Evolutionary conservation across 768 basidiomycete genomes (phyloP), one percentile per base, ranked within the genome.

Genomic region (Russula sp.): DNA sequence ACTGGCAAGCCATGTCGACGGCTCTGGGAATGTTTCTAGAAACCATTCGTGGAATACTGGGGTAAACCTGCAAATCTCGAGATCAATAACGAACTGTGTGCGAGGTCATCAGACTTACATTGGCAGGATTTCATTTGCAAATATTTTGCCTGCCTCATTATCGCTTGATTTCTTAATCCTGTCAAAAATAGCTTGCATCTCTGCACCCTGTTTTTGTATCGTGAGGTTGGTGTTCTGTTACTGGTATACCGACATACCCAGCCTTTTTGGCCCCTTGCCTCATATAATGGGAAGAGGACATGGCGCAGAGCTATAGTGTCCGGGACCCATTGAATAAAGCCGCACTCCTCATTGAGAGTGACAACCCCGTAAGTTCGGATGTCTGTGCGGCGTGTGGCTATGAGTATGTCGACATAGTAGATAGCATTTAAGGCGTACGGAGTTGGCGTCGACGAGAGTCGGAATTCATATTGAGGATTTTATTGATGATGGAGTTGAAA

Each of bases 321-420:
- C 0, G 88, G 90, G 3, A 99, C 97, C 97, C 97, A 99, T 83
- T 99, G 93, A 59, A 98, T 93, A 52, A 98, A 84, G 0, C 97
- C 97, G 69, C 95, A 98, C 66, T 96, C 93, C 67, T 98, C 96
- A 70, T 97, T 98, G 64, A 99, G 79, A 6, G 95, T 92, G 32
- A 97, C 88, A n/a, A 98, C 93, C n/a, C 93, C 91, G 69, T 98
- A 99, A 2, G 97, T 98, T 29, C 96, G 85, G 60, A 99, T 93
- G 70, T 88, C 96, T 95, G 63, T 36, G 35, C 0, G 2, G n/a
- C n/a, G n/a, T 39, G 4, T 13, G 14, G 59, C 45, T 22, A 32
- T 56, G 56, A 66, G 49, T 39, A 36, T 49, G 38, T 11, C 10
- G 29, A 51, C 39, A 25, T 20, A 35, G 25, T 29, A 58, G 9